Evolutionary conservation across 2,329 filamentous ascomycete species (phyloP).

Genomic region (Keithomyces neogunnii): DNA sequence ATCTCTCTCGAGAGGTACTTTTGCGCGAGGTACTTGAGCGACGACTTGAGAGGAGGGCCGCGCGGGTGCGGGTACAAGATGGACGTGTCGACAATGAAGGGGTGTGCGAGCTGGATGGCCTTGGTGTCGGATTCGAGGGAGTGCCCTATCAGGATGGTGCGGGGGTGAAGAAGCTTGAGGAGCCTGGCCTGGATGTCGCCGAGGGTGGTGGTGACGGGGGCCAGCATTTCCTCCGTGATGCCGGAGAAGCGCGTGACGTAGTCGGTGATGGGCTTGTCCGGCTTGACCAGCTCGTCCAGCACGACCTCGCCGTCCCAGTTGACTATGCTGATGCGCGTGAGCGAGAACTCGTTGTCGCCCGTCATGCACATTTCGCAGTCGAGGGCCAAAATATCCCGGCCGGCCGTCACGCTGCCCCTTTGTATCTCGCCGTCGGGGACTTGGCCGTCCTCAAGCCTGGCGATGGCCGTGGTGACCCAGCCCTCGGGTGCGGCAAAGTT

Average conservation of each 20-base stretch:
- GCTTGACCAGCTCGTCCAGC: slow-evolving; percentile 88
- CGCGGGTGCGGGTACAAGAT: slow-evolving; percentile 85
- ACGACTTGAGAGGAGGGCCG: slow-evolving; percentile 81
- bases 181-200: slow-evolving; percentile 74
- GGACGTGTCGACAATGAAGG: slow-evolving; percentile 87
- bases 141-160: slow-evolving; percentile 70
- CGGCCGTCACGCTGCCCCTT: slow-evolving; percentile 74
- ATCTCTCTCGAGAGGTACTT: slow-evolving; percentile 84
- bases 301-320: slow-evolving; percentile 77
- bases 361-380: slow-evolving; percentile 99
- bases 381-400: slow-evolving; percentile 68
- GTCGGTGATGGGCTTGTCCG: slow-evolving; percentile 77
- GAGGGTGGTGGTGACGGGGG: slow-evolving; percentile 74
- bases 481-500: slow-evolving; percentile 52
- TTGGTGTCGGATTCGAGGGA: slow-evolving; percentile 77
- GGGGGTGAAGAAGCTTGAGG: slow-evolving; percentile 60
- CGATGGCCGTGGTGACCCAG: slow-evolving; percentile 75
- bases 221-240: slow-evolving; percentile 80
- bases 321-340: slow-evolving; percentile 83
- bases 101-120: slow-evolving; percentile 78
- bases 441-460: slow-evolving; percentile 55
- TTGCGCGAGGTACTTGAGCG: slow-evolving; percentile 79
- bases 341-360: slow-evolving; percentile 66
- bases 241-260: slow-evolving; percentile 90
- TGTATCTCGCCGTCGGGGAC: slow-evolving; percentile 65